Conservation (phyloP, 1,284 basidiomycete species). For the Cerrena zonata region DNA sequence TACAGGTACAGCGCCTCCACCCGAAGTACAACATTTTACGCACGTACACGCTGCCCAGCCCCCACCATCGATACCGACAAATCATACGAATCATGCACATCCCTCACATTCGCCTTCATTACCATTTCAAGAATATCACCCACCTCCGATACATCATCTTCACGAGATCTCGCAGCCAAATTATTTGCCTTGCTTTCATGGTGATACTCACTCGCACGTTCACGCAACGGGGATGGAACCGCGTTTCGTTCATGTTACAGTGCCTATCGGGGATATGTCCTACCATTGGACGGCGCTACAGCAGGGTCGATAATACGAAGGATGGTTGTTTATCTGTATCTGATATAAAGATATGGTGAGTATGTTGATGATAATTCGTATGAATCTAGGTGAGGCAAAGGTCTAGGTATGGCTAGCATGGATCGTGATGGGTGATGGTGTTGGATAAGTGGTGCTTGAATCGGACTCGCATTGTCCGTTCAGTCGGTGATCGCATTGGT, state of each 20-base stretch:
- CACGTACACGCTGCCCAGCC: no score
- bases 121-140: not conserved
- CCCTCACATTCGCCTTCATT: not conserved
- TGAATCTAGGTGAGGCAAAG: no score
- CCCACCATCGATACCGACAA: not conserved
- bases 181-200: constrained; percentile 1
- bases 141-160: not conserved
- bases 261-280: not conserved
- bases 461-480: no score
- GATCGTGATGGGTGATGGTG: no score
- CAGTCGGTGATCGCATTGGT: no score
- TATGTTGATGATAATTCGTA: no score
- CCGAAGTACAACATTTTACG: not conserved
- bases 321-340: no score
- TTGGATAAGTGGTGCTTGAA: no score
- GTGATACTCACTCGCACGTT: not conserved
- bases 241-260: not conserved
- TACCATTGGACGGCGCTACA: not conserved
- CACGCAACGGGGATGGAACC: not conserved
- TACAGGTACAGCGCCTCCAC: not conserved
- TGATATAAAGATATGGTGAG: no score
- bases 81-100: no score
- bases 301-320: not conserved
- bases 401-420: no score
- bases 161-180: not conserved